phyloP scores from a whole-genome alignment of 352 stramenopile genomes.

The Globisporangium spinosum region DNA sequence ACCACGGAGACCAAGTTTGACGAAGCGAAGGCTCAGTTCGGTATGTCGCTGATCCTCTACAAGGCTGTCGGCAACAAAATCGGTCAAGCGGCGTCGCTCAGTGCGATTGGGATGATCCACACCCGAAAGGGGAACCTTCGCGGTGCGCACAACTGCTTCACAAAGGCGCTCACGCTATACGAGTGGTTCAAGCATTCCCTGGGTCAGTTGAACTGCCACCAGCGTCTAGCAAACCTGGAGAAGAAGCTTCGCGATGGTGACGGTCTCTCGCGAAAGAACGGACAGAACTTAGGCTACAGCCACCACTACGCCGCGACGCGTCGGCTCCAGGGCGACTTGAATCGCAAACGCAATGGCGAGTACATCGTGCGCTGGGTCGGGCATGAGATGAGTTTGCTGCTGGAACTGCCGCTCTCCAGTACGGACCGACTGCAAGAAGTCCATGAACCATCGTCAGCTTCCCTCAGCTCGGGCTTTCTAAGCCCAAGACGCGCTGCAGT shows the following conservation, averaged over 20 bases:
- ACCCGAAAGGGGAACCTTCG: conserved; percentile 75
- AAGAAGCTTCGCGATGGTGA: conserved; percentile 79
- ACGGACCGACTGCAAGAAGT: conserved; percentile 46
- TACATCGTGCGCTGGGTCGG: conserved; percentile 82
- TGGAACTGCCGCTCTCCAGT: conserved; percentile 51
- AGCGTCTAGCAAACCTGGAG: conserved; percentile 77
- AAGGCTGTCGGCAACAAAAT: conserved; percentile 73
- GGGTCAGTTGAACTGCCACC: conserved; percentile 76
- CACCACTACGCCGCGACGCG: conserved; percentile 78
- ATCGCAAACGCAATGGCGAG: conserved; percentile 75
- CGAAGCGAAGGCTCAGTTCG: conserved; percentile 78
- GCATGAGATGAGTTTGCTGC: conserved; percentile 75
- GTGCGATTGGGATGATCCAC: conserved; percentile 79
- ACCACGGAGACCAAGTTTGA: conserved; percentile 84
- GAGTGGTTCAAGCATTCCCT: conserved; percentile 83
- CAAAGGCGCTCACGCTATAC: conserved; percentile 73
- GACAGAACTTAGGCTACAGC: conserved; percentile 54
- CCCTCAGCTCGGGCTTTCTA: conserved; percentile 1
- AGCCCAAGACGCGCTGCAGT: not conserved
- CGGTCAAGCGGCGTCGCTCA: conserved; percentile 67
- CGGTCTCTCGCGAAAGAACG: conserved; percentile 48
- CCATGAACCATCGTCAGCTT: conserved; percentile 26
- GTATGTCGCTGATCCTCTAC: conserved; percentile 70
- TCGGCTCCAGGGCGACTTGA: conserved; percentile 72
- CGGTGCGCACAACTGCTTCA: conserved; percentile 76